phyloP scores from a whole-genome alignment of 768 basidiomycete genomes.

The Daedaleopsis nitida region DNA sequence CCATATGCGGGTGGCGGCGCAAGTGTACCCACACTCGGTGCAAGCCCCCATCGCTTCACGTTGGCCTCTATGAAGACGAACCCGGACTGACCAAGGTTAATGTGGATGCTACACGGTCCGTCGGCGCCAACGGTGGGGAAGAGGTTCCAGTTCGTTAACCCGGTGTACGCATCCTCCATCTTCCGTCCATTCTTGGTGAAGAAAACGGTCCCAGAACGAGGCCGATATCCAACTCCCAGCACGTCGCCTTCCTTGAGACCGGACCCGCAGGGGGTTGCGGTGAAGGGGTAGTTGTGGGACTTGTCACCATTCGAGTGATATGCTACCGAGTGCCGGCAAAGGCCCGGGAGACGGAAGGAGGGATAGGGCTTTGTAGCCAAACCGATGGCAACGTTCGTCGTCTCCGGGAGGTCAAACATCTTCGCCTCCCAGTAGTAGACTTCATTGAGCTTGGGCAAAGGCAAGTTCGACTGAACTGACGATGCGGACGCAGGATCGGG shows the following conservation, averaged over 20 bases:
- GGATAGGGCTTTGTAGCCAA: slow-evolving; percentile 98
- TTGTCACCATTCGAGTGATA: slow-evolving; percentile 98
- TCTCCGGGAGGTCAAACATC: slow-evolving; percentile 93
- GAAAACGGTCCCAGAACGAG: slow-evolving; percentile 97
- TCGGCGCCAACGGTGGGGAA: slow-evolving; percentile 98
- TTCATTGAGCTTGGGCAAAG: slow-evolving; percentile 96
- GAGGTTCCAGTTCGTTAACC: slow-evolving; percentile 86
- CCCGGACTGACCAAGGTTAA: slow-evolving; percentile 96
- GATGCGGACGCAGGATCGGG: slow-evolving; percentile 94
- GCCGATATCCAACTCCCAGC: slow-evolving; percentile 93
- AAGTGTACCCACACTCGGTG: slow-evolving; percentile 94
- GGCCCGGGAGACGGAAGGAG: slow-evolving; percentile 87
- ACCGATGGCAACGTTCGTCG: slow-evolving; percentile 89
- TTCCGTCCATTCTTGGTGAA: slow-evolving; percentile 98
- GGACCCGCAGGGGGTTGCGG: slow-evolving; percentile 80
- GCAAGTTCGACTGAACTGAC: slow-evolving; percentile 94
- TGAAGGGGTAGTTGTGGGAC: slow-evolving; percentile 96
- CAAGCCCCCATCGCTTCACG: slow-evolving; percentile 99
- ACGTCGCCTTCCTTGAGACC: slow-evolving; percentile 92
- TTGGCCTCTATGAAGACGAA: slow-evolving; percentile 99
- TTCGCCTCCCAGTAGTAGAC: slow-evolving; percentile 99
- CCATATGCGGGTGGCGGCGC: slow-evolving; percentile 99
- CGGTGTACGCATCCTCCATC: slow-evolving; percentile 93
- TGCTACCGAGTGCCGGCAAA: slow-evolving; percentile 84
- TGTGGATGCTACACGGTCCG: slow-evolving; percentile 94